Percentiles rank a stretch among this genome's conserved stretches.
Conservation (phyloP, 306 rosid genomes). For the Carpinus fangiana region DNA sequence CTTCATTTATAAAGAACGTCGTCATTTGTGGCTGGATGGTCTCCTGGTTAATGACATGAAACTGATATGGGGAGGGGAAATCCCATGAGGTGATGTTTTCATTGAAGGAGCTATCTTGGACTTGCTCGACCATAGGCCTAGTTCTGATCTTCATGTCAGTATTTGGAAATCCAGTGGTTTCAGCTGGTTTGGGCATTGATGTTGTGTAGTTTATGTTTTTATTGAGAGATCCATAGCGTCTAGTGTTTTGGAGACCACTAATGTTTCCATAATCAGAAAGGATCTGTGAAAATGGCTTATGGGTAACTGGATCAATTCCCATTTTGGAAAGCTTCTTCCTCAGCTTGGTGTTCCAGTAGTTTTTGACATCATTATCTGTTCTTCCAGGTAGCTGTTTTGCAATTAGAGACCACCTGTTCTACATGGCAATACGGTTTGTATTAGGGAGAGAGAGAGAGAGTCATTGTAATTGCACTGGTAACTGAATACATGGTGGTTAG, state of each 20-base stretch:
- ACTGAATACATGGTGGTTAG: background rate
- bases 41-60: constrained; percentile 38
- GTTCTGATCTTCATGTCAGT: constrained; percentile 20
- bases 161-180: constrained; percentile 29
- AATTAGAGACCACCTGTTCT: constrained; percentile 81
- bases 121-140: constrained; percentile 26
- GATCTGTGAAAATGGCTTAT: constrained; percentile 77
- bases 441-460: background rate
- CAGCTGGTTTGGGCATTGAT: constrained; percentile 23
- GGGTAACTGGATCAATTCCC: constrained; percentile 94
- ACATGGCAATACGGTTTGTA: background rate
- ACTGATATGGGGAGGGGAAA: constrained; percentile 18
- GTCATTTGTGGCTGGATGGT: constrained; percentile 33
- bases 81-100: constrained; percentile 33
- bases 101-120: constrained; percentile 19
- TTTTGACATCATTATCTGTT: constrained; percentile 95
- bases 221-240: constrained; percentile 28
- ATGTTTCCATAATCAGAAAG: constrained; percentile 74
- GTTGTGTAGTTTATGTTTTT: constrained; percentile 27
- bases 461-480: background rate
- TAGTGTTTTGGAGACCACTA: constrained; percentile 41
- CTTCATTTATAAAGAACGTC: constrained; percentile 44
- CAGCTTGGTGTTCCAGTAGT: constrained; percentile 94
- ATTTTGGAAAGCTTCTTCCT: constrained; percentile 81
- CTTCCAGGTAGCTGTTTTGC: constrained; percentile 84